Evolutionary conservation across 305 asterid genomes (phyloP).

Genomic region (Solanum hybrid): DNA sequence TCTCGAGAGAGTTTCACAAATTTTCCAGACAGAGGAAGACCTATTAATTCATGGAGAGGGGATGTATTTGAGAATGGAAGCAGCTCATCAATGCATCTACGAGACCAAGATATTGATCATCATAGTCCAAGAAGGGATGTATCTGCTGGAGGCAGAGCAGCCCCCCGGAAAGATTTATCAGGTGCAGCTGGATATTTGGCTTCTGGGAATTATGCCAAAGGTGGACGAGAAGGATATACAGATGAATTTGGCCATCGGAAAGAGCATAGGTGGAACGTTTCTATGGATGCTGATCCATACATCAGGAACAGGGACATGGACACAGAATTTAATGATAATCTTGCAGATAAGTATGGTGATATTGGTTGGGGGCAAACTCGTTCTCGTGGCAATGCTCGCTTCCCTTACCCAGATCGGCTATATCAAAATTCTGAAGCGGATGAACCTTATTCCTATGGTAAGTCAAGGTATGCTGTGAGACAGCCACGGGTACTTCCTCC

Average conservation of each 20-base stretch:
- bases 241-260: constrained; percentile 63
- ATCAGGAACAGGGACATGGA: constrained; percentile 53
- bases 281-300: constrained; percentile 48
- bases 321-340: constrained; percentile 46
- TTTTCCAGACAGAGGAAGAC: constrained; percentile 49
- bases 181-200: constrained; percentile 55
- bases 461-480: constrained; percentile 76
- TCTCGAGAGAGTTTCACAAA: constrained; percentile 48
- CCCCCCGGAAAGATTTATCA: constrained; percentile 47
- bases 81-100: constrained; percentile 32
- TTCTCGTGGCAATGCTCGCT: constrained; percentile 35
- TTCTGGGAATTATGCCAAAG: constrained; percentile 37
- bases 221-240: constrained; percentile 42
- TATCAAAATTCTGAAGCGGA: constrained; percentile 55
- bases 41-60: constrained; percentile 63
- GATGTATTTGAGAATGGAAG: constrained; percentile 51
- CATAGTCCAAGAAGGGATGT: constrained; percentile 60
- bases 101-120: constrained; percentile 51
- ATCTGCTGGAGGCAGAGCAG: constrained; percentile 46
- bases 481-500: constrained; percentile 98
- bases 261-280: constrained; percentile 59
- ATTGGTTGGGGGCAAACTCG: constrained; percentile 59
- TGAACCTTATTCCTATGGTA: constrained; percentile 64
- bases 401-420: constrained; percentile 50
- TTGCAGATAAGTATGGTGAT: constrained; percentile 53